phyloP scores from a whole-genome alignment of 257 asterid genomes.

The Euphrasia confusa region DNA sequence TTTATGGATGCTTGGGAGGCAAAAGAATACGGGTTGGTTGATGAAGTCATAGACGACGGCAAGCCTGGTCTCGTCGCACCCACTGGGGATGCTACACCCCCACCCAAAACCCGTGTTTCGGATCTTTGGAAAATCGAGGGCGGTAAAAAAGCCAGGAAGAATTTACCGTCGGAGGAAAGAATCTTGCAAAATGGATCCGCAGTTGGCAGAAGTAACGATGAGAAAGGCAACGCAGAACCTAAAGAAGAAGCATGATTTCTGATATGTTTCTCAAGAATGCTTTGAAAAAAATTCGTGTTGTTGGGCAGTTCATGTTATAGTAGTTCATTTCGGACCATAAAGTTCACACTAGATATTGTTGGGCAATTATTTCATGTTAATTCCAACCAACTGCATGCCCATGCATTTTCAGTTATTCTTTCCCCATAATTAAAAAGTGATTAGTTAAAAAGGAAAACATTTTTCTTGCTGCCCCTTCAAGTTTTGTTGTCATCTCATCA shows the following conservation, averaged over 20 bases:
- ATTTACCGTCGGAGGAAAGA: slow-evolving; percentile 69
- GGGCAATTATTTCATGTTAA: no score
- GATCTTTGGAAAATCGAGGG: slow-evolving; percentile 67
- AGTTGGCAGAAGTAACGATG: slow-evolving; percentile 31
- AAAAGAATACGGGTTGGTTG: slow-evolving; percentile 81
- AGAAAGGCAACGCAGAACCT: slow-evolving; percentile 35
- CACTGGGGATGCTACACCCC: slow-evolving; percentile 49
- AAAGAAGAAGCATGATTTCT: slow-evolving; percentile 39
- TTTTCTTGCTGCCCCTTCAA: slow-evolving; percentile 32
- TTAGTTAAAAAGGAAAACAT: not conserved
- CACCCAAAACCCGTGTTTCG: slow-evolving; percentile 72
- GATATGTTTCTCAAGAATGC: not conserved
- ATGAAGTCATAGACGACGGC: slow-evolving; percentile 86
- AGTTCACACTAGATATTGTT: no score
- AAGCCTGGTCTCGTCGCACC: slow-evolving; percentile 96
- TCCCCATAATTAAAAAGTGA: no score
- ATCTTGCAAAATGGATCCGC: slow-evolving; percentile 37
- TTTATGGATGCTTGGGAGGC: slow-evolving; percentile 97
- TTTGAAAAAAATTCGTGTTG: no score
- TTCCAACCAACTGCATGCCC: no score
- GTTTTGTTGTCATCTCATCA: slow-evolving; percentile 19
- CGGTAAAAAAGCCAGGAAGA: slow-evolving; percentile 49
- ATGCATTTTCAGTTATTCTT: no score
- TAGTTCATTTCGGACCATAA: no score
- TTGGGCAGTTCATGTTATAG: no score